These are phyloP conservation scores for barley (Hordeum vulgare) DNA, from an alignment of 176 grass and related monocot genomes.

Conservation along the genomic window DNA sequence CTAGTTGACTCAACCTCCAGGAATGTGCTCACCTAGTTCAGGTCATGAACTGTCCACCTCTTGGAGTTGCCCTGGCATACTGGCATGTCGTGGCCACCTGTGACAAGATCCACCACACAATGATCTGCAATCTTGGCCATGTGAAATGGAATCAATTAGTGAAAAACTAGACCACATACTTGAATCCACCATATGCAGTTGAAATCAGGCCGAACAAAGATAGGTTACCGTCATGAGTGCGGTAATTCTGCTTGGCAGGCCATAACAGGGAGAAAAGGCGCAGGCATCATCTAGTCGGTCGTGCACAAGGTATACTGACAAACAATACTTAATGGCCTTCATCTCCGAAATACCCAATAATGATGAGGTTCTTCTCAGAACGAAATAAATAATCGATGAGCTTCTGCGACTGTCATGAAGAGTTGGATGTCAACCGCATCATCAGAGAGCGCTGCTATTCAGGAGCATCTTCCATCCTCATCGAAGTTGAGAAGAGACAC, in stretches of 20 bases:
- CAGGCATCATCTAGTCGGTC: neutral
- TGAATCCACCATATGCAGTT: neutral
- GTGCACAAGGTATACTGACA: neutral
- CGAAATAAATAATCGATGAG: neutral
- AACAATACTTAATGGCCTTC: neutral
- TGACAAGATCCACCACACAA: conserved; percentile 14
- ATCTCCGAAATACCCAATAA: neutral
- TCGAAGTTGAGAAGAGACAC: neutral
- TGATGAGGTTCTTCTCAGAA: neutral
- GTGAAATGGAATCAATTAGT: neutral
- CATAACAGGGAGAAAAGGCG: neutral
- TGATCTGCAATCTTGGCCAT: neutral
- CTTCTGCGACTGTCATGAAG: neutral
- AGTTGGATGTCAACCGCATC: neutral
- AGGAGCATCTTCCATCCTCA: neutral
- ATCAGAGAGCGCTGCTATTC: neutral
- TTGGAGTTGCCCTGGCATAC: neutral
- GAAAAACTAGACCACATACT: neutral
- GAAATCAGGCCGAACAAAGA: neutral
- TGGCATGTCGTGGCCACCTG: neutral
- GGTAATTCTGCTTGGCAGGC: neutral
- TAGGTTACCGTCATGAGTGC: neutral
- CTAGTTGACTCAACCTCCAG: conserved; percentile 9
- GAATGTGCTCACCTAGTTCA: neutral
- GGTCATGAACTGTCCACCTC: conserved; percentile 8